A percentile compares a stretch with the other conserved stretches of the same genome.
Evolutionary conservation across 192 early-diverging fungal species (phyloP).

Genomic region (Geranomyces variabilis): DNA sequence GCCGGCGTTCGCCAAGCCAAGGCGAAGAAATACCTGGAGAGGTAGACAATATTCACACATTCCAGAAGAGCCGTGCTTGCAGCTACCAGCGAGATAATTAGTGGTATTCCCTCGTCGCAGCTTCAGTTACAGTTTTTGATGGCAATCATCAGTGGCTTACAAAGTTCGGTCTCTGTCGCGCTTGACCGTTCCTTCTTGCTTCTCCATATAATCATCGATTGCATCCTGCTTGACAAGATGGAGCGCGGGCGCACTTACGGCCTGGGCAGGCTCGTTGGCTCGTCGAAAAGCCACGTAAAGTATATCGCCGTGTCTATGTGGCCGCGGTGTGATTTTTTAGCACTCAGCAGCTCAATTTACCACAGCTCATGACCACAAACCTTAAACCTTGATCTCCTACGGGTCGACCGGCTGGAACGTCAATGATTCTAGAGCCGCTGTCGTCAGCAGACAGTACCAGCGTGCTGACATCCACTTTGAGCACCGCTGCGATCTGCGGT

Average conservation of each 20-base stretch:
- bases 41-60: slow-evolving; percentile 97
- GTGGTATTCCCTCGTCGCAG: no score
- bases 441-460: slow-evolving; percentile 17
- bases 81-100: slow-evolving; percentile 49
- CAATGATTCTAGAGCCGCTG: not conserved
- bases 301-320: slow-evolving; percentile 48
- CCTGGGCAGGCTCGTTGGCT: slow-evolving; percentile 16
- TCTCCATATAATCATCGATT: slow-evolving; percentile 81
- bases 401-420: not conserved
- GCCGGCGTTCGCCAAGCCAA: not conserved
- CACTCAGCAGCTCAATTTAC: not conserved
- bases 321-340: no score
- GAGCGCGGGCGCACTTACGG: slow-evolving; percentile 4
- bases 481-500: slow-evolving; percentile 17
- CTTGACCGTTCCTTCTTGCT: slow-evolving; percentile 80
- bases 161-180: slow-evolving; percentile 77
- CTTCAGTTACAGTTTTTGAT: slow-evolving; percentile 21
- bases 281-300: slow-evolving; percentile 31
- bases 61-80: slow-evolving; percentile 75
- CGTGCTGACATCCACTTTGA: slow-evolving; percentile 42
- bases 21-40: slow-evolving; percentile 38
- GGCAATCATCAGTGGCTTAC: slow-evolving; percentile 53
- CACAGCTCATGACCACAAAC: not conserved
- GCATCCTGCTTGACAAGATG: slow-evolving; percentile 60
- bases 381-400: not conserved